Conservation (phyloP, 2,329 filamentous ascomycete species). For the Blastomyces parvus region DNA sequence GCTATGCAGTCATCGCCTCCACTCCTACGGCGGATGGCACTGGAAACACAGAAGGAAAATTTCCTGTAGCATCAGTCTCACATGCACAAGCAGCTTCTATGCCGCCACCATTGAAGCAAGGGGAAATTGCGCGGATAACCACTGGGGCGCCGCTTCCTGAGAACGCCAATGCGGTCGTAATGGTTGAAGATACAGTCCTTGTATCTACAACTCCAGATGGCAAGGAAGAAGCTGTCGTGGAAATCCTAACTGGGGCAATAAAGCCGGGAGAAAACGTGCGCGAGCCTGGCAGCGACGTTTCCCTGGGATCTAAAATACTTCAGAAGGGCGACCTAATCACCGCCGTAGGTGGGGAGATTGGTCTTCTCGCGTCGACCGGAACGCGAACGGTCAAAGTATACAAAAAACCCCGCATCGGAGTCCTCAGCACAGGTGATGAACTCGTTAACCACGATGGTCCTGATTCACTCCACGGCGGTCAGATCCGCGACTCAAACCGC, state of each 20-base stretch:
- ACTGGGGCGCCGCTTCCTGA: constrained; percentile 86
- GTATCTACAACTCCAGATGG: constrained; percentile 67
- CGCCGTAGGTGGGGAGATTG: constrained; percentile 80
- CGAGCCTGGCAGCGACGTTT: constrained; percentile 81
- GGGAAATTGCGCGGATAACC: constrained; percentile 80
- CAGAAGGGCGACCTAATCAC: constrained; percentile 73
- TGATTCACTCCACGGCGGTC: constrained; percentile 58
- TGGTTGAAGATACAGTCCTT: constrained; percentile 89
- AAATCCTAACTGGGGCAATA: constrained; percentile 71
- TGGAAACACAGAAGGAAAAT: constrained; percentile 60
- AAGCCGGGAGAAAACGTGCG: constrained; percentile 77
- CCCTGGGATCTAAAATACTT: constrained; percentile 59
- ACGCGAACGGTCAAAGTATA: constrained; percentile 62
- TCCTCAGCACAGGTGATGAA: constrained; percentile 91
- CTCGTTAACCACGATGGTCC: constrained; percentile 62
- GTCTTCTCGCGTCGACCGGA: constrained; percentile 77
- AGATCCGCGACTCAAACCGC: constrained; percentile 89
- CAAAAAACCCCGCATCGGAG: constrained; percentile 66
- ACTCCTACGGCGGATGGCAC: constrained; percentile 45
- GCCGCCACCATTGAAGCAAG: constrained; percentile 52
- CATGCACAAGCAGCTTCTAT: constrained; percentile 69
- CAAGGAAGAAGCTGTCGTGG: constrained; percentile 74
- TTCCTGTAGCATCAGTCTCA: constrained; percentile 77
- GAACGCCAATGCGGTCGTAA: constrained; percentile 83
- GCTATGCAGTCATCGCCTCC: constrained; percentile 68